These are phyloP conservation scores for Elaphomyces granulatus DNA, from an alignment of 495 filamentous ascomycete species.

Conservation along the genomic window DNA sequence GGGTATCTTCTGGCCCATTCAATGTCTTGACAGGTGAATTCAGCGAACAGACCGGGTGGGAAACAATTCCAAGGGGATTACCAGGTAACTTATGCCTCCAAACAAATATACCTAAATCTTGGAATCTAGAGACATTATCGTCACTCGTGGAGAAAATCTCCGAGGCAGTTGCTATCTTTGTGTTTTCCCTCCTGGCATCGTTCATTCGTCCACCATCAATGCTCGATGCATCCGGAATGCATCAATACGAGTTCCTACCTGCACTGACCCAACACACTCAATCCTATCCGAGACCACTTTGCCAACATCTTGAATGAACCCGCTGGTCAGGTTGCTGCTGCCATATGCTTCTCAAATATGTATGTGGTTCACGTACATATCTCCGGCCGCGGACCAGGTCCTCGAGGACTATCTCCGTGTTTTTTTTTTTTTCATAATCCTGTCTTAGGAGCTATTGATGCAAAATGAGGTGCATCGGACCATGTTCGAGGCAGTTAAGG, in stretches of 20 bases:
- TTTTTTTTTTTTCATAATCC: slow-evolving; percentile 91
- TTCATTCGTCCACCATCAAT: slow-evolving; percentile 89
- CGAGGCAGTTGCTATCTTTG: slow-evolving; percentile 78
- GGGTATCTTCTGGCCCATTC: slow-evolving; percentile 24
- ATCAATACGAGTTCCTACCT: slow-evolving; percentile 72
- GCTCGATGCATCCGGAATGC: slow-evolving; percentile 65
- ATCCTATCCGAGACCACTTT: slow-evolving; percentile 96
- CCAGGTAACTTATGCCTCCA: too few species aligned
- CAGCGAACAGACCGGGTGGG: too few species aligned
- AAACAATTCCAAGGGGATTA: too few species aligned
- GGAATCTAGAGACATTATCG: slow-evolving; percentile 84
- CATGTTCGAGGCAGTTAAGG: slow-evolving; percentile 73
- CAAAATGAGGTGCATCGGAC: slow-evolving; percentile 59
- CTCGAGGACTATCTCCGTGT: slow-evolving; percentile 58
- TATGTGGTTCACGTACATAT: slow-evolving; percentile 77
- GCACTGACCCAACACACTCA: slow-evolving; percentile 86
- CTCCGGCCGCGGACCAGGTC: slow-evolving; percentile 62
- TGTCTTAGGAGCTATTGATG: slow-evolving; percentile 48
- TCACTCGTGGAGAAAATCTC: slow-evolving; percentile 92
- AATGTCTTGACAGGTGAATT: slow-evolving; percentile 54
- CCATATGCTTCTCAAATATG: slow-evolving; percentile 70
- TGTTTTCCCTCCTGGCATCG: slow-evolving; percentile 78
- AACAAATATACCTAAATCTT: slow-evolving; percentile 90
- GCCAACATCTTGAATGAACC: slow-evolving; percentile 82
- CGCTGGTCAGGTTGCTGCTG: slow-evolving; percentile 66